These are phyloP conservation scores for Orbilia ellipsospora DNA, from an alignment of 2,329 filamentous ascomycete genomes.

Conservation along the genomic window DNA sequence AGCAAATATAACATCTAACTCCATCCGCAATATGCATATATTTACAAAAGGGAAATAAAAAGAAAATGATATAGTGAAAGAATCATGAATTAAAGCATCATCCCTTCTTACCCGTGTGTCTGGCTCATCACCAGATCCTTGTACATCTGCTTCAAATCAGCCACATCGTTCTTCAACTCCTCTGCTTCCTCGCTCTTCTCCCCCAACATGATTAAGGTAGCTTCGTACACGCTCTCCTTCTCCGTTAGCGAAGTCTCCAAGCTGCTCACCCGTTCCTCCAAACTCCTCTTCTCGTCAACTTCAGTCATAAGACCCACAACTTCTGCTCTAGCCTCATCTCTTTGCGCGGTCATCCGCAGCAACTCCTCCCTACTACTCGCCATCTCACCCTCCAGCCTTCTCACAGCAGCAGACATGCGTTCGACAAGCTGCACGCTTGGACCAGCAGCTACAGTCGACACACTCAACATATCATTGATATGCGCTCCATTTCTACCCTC, in stretches of 20 bases:
- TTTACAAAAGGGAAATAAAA: constrained; percentile 15
- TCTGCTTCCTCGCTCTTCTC: constrained; percentile 97
- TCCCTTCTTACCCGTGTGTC: constrained; percentile 64
- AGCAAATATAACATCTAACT: constrained; percentile 13
- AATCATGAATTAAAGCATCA: not conserved
- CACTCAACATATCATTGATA: constrained; percentile 78
- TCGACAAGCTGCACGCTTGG: constrained; percentile 96
- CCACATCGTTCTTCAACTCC: constrained; percentile 86
- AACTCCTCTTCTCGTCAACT: constrained; percentile 74
- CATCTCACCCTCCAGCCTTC: constrained; percentile 90
- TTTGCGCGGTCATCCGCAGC: constrained; percentile 79
- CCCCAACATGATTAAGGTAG: constrained; percentile 90
- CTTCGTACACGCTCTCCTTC: constrained; percentile 83
- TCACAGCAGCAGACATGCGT: constrained; percentile 92
- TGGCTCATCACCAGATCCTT: constrained; percentile 89
- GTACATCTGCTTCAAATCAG: constrained; percentile 96
- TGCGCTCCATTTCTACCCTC: constrained; percentile 63
- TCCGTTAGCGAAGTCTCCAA: constrained; percentile 76
- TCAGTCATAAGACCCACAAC: constrained; percentile 92
- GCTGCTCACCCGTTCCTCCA: constrained; percentile 70
- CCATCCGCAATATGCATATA: constrained; percentile 31
- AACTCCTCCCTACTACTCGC: constrained; percentile 89
- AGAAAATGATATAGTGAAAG: not conserved
- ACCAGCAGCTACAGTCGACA: constrained; percentile 87
- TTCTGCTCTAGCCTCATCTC: constrained; percentile 90